Percentiles rank a stretch among this genome's conserved stretches.
These are phyloP conservation scores for Termitomyces sp. DNA, from an alignment of 768 basidiomycete species.

Conservation along the genomic window DNA sequence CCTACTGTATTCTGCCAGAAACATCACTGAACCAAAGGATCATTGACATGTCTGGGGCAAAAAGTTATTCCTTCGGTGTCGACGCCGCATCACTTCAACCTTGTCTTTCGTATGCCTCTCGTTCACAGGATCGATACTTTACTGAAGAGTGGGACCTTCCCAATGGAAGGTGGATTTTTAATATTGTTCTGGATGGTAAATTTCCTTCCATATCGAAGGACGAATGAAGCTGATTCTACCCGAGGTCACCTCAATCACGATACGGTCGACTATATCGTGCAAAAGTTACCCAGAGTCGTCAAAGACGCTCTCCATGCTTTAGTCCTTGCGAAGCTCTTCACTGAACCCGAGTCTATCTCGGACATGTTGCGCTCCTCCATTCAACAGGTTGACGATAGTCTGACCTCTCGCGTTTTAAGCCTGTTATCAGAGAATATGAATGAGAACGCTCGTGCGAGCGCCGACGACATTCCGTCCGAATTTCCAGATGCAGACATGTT, in stretches of 20 bases:
- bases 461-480: neutral
- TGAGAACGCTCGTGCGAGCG: constrained; percentile 6
- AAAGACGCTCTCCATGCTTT: neutral
- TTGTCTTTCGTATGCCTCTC: constrained; percentile 18
- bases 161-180: constrained; percentile 27
- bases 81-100: constrained; percentile 29
- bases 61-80: constrained; percentile 9
- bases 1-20: constrained; percentile 43
- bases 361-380: constrained; percentile 4
- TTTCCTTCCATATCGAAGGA: too few relatives aligned
- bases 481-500: neutral
- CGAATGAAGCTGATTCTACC: neutral
- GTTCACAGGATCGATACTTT: constrained; percentile 29
- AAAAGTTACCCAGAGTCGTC: constrained; percentile 3
- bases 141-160: constrained; percentile 25
- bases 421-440: constrained; percentile 33
- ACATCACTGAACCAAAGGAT: constrained; percentile 34
- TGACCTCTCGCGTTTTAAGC: constrained; percentile 37
- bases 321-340: neutral
- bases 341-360: neutral
- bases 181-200: constrained; percentile 29
- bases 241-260: constrained; percentile 11
- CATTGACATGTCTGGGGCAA: constrained; percentile 28
- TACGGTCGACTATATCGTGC: constrained; percentile 9
- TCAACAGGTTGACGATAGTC: constrained; percentile 30